phyloP scores from a whole-genome alignment of 345 rosid genomes.

The Citrus medica region DNA sequence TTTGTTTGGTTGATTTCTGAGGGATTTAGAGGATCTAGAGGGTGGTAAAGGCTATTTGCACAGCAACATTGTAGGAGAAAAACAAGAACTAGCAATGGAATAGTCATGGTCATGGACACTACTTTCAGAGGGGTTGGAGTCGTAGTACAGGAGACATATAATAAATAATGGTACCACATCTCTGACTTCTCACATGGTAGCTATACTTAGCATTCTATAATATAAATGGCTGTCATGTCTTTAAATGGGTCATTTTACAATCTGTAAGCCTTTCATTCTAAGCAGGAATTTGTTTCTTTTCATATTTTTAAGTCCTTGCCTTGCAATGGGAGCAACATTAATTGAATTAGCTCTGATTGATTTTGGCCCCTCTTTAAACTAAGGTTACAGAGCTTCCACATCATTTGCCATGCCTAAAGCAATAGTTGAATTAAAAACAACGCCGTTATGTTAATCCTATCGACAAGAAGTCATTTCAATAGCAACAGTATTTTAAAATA shows the following conservation, averaged over 20 bases:
- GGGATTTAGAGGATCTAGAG: constrained; percentile 61
- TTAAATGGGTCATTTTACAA: neutral
- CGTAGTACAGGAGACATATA: neutral
- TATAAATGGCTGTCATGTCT: neutral
- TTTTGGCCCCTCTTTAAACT: neutral
- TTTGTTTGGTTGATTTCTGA: constrained; percentile 53
- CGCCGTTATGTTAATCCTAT: neutral
- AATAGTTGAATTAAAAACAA: neutral
- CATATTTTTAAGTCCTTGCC: constrained; percentile 10
- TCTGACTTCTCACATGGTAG: neutral
- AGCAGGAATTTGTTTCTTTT: neutral
- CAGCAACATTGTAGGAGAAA: constrained; percentile 29
- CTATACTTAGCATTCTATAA: neutral
- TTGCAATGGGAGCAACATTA: constrained; percentile 27
- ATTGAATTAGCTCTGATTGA: constrained; percentile 11
- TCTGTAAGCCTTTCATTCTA: constrained; percentile 8
- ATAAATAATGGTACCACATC: neutral
- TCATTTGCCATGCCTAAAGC: neutral
- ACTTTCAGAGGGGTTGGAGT: constrained; percentile 13
- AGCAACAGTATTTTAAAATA: neutral
- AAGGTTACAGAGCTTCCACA: neutral
- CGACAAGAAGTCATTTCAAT: neutral
- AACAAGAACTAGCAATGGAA: constrained; percentile 23
- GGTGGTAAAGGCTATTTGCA: constrained; percentile 40
- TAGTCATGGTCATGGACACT: constrained; percentile 44